Percentiles rank a stretch among this genome's conserved stretches.
Conservation (phyloP, 2,329 filamentous ascomycete species). For the Colletotrichum coccodes region DNA sequence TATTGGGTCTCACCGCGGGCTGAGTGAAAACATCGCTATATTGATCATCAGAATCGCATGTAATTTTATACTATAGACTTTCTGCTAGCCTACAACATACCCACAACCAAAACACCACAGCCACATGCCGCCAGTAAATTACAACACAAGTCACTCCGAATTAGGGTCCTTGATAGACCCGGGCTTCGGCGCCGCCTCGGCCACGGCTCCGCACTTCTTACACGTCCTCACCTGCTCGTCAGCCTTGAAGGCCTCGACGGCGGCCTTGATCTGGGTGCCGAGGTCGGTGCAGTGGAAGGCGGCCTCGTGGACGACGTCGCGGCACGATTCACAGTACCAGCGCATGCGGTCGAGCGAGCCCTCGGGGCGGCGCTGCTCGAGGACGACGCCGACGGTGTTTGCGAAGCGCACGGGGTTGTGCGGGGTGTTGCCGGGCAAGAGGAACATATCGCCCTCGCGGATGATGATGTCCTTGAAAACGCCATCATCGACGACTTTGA, state of each 20-base stretch:
- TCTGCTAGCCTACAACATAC: conserved; percentile 21
- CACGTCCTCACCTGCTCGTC: conserved; percentile 78
- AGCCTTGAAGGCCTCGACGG: conserved; percentile 82
- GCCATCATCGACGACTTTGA: conserved; percentile 84
- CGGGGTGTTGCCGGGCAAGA: conserved; percentile 92
- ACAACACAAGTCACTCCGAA: conserved; percentile 44
- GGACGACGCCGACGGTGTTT: conserved; percentile 91
- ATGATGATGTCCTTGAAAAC: conserved; percentile 87
- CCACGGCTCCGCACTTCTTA: conserved; percentile 78
- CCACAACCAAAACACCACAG: background rate
- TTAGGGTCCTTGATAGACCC: conserved; percentile 71
- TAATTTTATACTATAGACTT: conserved; percentile 19
- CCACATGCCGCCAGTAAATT: background rate
- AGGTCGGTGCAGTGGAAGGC: conserved; percentile 89
- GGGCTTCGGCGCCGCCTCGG: conserved; percentile 73
- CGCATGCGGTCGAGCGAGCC: conserved; percentile 80
- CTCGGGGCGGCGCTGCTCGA: conserved; percentile 84
- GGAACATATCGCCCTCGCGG: conserved; percentile 91
- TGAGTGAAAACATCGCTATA: background rate
- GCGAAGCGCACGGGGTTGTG: conserved; percentile 96
- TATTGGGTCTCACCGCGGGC: background rate
- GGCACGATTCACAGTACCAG: conserved; percentile 87
- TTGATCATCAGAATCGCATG: conserved; percentile 15
- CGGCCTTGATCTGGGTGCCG: conserved; percentile 93
- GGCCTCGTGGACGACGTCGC: conserved; percentile 82